These are phyloP conservation scores for Arabidopsis hybrid DNA, from an alignment of 441 rosid genomes.

Conservation along the genomic window DNA sequence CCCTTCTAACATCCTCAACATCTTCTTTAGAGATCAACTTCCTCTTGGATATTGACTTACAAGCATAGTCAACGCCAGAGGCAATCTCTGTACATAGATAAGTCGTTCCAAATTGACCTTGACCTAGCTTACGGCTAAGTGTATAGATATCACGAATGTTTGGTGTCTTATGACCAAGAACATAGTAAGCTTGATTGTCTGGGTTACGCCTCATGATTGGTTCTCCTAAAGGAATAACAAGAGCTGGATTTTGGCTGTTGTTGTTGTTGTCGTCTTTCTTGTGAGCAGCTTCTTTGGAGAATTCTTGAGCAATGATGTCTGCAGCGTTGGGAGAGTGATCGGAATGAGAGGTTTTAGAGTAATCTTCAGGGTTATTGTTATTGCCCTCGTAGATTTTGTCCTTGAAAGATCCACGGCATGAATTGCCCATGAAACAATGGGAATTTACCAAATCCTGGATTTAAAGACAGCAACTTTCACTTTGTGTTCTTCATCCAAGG, in stretches of 20 bases:
- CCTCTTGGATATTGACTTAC: constrained; percentile 95
- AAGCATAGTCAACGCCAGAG: constrained; percentile 76
- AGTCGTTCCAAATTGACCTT: constrained; percentile 94
- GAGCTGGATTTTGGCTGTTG: constrained; percentile 37
- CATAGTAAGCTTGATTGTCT: constrained; percentile 78
- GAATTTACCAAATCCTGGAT: constrained; percentile 10
- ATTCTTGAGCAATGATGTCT: constrained; percentile 45
- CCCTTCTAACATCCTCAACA: constrained; percentile 93
- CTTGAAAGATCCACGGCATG: constrained; percentile 65
- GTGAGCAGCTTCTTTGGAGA: constrained; percentile 49
- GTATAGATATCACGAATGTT: constrained; percentile 82
- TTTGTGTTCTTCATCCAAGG: constrained; percentile 42
- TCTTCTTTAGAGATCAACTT: constrained; percentile 91
- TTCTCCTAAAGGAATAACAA: constrained; percentile 51
- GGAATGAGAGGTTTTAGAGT: constrained; percentile 48
- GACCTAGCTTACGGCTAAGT: constrained; percentile 85
- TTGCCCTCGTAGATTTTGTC: constrained; percentile 55
- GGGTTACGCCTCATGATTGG: constrained; percentile 74
- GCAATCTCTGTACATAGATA: constrained; percentile 74
- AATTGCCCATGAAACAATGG: constrained; percentile 88
- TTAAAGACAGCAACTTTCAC: constrained; percentile 34
- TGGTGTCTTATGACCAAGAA: constrained; percentile 83
- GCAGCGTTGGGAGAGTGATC: constrained; percentile 53
- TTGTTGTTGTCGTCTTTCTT: constrained; percentile 46
- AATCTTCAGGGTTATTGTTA: constrained; percentile 67